Evolutionary conservation across 768 basidiomycete species (phyloP).

Genomic region (Boletus tylopilopsis): DNA sequence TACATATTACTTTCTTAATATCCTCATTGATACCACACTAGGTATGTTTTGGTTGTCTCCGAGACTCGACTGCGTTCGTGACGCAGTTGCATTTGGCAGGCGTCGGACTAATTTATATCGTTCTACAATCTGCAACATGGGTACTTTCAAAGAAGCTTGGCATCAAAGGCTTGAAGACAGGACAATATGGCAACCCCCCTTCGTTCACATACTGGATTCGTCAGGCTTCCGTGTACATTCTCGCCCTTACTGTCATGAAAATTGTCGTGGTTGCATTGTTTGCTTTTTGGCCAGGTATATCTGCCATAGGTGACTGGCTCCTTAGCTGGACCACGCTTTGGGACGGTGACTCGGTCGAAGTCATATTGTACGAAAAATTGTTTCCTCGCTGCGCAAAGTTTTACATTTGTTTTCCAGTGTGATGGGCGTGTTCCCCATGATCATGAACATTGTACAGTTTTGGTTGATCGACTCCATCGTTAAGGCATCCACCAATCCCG

Average conservation of each 20-base stretch:
- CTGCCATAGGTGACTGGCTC: slow-evolving; percentile 80
- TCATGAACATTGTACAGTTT: slow-evolving; percentile 90
- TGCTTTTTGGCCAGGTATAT: slow-evolving; percentile 64
- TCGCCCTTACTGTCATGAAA: slow-evolving; percentile 85
- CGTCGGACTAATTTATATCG: slow-evolving; percentile 75
- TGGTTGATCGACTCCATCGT: slow-evolving; percentile 94
- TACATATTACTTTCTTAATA: slow-evolving; percentile 88
- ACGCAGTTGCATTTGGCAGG: slow-evolving; percentile 37
- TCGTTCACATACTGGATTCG: slow-evolving; percentile 66
- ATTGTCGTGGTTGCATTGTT: slow-evolving; percentile 79
- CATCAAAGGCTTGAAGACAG: slow-evolving; percentile 78
- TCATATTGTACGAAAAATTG: slow-evolving; percentile 65
- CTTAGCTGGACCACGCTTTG: slow-evolving; percentile 72
- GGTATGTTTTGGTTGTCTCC: slow-evolving; percentile 50
- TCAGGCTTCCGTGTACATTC: slow-evolving; percentile 79
- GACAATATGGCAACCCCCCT: slow-evolving; percentile 86
- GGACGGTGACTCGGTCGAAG: slow-evolving; percentile 60
- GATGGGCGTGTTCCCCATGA: slow-evolving; percentile 88
- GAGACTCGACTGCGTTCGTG: slow-evolving; percentile 2
- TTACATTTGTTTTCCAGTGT: slow-evolving; percentile 43
- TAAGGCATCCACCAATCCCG: slow-evolving; percentile 53
- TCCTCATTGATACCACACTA: slow-evolving; percentile 71
- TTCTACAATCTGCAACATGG: slow-evolving; percentile 61
- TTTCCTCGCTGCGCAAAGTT: neutral
- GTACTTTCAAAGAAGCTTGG: slow-evolving; percentile 60